phyloP scores from a whole-genome alignment of 2,329 filamentous ascomycete species.

The Aspergillus fumigatus region DNA sequence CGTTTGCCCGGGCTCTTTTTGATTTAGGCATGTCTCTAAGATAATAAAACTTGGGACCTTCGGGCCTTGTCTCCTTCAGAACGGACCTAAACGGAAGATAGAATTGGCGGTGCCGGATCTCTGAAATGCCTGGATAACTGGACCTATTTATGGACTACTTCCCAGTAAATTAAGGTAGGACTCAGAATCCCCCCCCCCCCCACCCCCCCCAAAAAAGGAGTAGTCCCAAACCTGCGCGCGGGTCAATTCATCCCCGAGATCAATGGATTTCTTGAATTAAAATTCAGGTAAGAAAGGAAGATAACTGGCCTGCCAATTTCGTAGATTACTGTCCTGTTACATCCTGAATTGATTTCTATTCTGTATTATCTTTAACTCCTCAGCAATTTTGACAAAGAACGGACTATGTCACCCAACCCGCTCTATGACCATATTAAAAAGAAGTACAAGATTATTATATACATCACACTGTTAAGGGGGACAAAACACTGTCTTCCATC shows the following conservation, averaged over 20 bases:
- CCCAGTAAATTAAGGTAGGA: background rate
- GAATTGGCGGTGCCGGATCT: background rate
- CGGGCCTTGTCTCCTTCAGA: background rate
- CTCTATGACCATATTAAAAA: slow-evolving; percentile 18
- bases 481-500: background rate
- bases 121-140: background rate
- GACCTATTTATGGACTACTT: background rate
- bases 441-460: slow-evolving; percentile 23
- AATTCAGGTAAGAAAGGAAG: background rate
- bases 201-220: no score
- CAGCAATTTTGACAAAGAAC: background rate
- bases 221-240: background rate
- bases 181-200: no score
- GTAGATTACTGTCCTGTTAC: background rate
- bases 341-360: background rate
- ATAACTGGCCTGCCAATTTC: background rate
- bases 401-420: slow-evolving; percentile 3
- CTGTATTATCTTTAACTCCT: background rate
- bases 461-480: slow-evolving; percentile 14
- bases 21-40: slow-evolving; percentile 19
- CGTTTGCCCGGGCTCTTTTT: slow-evolving; percentile 15
- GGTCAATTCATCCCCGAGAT: background rate
- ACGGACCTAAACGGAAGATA: background rate
- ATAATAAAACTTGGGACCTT: background rate
- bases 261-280: no score